Evolutionary conservation across 2,329 filamentous ascomycete genomes (phyloP).

Genomic region (Apiospora aurea): DNA sequence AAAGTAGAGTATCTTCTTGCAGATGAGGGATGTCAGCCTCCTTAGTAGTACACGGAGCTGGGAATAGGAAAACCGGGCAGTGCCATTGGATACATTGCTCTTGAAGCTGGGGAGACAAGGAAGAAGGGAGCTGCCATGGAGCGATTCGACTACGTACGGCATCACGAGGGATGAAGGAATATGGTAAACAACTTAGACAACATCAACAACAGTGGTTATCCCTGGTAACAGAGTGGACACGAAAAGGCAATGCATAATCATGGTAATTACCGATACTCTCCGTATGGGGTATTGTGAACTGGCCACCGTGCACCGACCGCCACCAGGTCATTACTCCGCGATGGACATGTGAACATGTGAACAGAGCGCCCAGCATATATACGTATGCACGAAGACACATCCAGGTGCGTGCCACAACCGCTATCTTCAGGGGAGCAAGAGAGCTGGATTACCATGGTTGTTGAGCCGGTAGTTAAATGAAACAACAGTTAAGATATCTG

Average conservation of each 20-base stretch:
- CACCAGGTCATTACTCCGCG: neutral
- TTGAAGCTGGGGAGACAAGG: too few species aligned
- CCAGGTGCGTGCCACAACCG: neutral
- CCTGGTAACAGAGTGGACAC: neutral
- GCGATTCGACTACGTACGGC: neutral
- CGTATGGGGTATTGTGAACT: neutral
- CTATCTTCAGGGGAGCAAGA: neutral
- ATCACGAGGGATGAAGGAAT: neutral
- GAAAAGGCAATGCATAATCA: neutral
- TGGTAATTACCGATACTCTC: neutral
- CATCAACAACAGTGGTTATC: neutral
- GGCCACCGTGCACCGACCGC: neutral
- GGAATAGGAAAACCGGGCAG: neutral
- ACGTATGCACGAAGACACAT: neutral
- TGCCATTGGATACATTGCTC: neutral
- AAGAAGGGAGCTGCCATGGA: neutral
- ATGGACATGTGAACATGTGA: neutral
- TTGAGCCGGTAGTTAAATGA: too few species aligned
- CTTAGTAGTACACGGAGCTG: neutral
- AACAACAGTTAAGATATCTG: too few species aligned
- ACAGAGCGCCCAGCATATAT: too few species aligned
- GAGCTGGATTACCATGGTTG: too few species aligned
- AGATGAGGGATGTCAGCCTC: neutral
- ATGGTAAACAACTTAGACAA: neutral
- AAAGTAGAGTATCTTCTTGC: too few species aligned